Conservation (phyloP, 31 red algal genomes). For the Porphyra umbilicalis region DNA sequence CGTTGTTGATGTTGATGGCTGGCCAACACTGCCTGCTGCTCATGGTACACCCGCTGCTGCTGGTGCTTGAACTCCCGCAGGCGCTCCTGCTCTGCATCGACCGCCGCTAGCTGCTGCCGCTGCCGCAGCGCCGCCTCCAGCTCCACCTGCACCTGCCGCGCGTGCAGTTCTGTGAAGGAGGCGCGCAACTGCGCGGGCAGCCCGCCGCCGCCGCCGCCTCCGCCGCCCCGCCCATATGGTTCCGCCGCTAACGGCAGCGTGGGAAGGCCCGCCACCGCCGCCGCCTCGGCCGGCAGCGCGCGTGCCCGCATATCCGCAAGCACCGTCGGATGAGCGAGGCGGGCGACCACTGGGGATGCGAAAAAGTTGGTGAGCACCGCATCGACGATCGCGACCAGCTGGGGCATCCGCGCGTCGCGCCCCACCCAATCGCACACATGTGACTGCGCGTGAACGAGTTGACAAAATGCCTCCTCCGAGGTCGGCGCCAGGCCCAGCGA, state of each 20-base stretch:
- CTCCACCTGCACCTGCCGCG: not conserved
- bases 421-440: conserved; percentile 64
- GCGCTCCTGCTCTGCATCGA: not conserved
- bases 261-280: conserved; percentile 33
- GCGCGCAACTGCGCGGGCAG: not conserved
- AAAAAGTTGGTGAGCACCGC: conserved; percentile 24
- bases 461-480: conserved; percentile 58
- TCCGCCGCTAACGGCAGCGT: too few species aligned
- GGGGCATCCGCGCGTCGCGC: conserved; percentile 43
- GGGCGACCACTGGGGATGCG: conserved; percentile 23
- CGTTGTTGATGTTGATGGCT: not conserved
- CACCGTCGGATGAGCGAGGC: conserved; percentile 19
- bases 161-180: not conserved
- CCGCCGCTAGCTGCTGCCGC: not conserved
- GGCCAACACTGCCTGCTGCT: not conserved
- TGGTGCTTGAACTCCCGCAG: not conserved
- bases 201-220: not conserved
- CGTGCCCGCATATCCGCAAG: conserved; percentile 34
- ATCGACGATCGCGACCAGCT: conserved; percentile 39
- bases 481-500: conserved; percentile 43
- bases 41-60: not conserved
- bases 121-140: not conserved
- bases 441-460: conserved; percentile 60
- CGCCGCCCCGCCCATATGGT: too few species aligned
- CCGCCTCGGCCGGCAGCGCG: conserved; percentile 41